Evolutionary conservation across 129 eudicot genomes (phyloP).

Genomic region (Helianthus tuberosus): DNA sequence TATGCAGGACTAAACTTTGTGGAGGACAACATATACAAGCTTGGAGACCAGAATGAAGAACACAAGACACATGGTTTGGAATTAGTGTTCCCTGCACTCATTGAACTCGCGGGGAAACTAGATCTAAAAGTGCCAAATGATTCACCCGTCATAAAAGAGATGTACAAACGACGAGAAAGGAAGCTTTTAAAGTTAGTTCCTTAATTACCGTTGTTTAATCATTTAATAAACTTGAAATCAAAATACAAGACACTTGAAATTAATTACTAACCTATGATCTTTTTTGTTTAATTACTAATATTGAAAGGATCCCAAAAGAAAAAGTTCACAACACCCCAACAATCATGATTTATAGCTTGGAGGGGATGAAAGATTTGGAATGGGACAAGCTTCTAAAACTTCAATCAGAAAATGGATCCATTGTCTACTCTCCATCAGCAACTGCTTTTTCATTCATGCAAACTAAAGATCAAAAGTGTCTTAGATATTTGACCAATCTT

Average conservation of each 20-base stretch:
- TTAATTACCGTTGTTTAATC: too few species aligned
- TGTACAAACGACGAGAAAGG: background rate
- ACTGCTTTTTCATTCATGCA: slow-evolving; percentile 19
- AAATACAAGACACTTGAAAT: too few species aligned
- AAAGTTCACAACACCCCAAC: slow-evolving; percentile 10
- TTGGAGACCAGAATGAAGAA: slow-evolving; percentile 14
- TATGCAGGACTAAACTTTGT: background rate
- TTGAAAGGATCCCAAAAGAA: slow-evolving; percentile 12
- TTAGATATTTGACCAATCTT: slow-evolving; percentile 12
- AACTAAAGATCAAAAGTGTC: slow-evolving; percentile 22
- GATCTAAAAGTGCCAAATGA: background rate
- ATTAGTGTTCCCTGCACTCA: background rate
- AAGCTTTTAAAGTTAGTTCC: too few species aligned
- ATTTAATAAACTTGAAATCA: too few species aligned
- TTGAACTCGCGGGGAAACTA: slow-evolving; percentile 1
- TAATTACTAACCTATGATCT: too few species aligned
- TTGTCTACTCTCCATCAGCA: background rate
- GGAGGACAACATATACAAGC: background rate
- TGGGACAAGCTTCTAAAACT: slow-evolving; percentile 24
- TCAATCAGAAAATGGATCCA: slow-evolving; percentile 17
- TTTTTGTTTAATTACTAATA: too few species aligned
- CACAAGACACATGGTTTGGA: slow-evolving; percentile 1
- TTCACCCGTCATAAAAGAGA: background rate
- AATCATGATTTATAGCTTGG: slow-evolving; percentile 16
- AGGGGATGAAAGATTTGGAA: slow-evolving; percentile 25